These are phyloP conservation scores for Aphanomyces euteiches DNA, from an alignment of 352 stramenopile genomes.

Conservation along the genomic window DNA sequence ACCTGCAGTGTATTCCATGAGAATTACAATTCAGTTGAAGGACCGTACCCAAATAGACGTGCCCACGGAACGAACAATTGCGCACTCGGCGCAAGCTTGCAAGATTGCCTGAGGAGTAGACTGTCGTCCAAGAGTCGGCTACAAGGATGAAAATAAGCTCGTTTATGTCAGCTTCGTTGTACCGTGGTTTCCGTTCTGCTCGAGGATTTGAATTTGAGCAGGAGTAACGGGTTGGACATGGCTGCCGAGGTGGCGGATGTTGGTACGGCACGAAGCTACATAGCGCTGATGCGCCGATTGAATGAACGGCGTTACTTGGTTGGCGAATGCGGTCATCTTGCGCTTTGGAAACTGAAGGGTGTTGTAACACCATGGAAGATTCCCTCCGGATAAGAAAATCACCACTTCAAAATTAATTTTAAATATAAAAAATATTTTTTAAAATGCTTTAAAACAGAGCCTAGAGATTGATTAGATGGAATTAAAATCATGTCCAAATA, in stretches of 20 bases:
- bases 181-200: slow-evolving; percentile 65
- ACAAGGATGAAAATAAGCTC: slow-evolving; percentile 11
- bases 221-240: slow-evolving; percentile 38
- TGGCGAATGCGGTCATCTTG: neutral
- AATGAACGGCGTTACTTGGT: slow-evolving; percentile 30
- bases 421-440: neutral
- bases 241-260: slow-evolving; percentile 22
- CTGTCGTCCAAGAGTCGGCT: slow-evolving; percentile 60
- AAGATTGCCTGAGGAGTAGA: slow-evolving; percentile 46
- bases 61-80: slow-evolving; percentile 64
- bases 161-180: slow-evolving; percentile 19
- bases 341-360: slow-evolving; percentile 12
- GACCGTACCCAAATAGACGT: slow-evolving; percentile 60
- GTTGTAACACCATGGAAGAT: no score
- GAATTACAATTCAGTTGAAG: slow-evolving; percentile 14
- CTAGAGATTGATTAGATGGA: neutral
- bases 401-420: neutral
- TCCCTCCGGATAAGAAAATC: neutral
- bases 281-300: slow-evolving; percentile 39
- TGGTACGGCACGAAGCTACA: slow-evolving; percentile 27
- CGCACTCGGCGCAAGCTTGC: slow-evolving; percentile 42
- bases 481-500: neutral
- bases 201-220: slow-evolving; percentile 47
- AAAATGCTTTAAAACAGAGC: neutral
- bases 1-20: slow-evolving; percentile 15